Base-by-base conservation (phyloP, 306 rosid genomes). In the Castanea sativa region DNA sequence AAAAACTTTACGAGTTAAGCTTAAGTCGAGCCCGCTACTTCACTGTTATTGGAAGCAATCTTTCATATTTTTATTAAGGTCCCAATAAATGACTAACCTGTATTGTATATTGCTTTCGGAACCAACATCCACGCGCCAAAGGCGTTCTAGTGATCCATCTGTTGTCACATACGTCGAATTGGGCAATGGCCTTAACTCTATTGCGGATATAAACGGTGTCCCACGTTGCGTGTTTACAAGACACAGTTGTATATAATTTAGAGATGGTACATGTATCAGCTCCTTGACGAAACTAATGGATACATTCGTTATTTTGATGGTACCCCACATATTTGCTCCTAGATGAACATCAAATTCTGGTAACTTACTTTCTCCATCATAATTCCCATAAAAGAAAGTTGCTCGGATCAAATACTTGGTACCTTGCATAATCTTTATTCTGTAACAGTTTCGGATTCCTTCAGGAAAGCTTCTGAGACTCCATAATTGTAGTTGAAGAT, bases 371-470 rank as follows among this genome's bases (percentile, higher is more conserved):
- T 49, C 43, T 6, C 63, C 77, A 16, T 90, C 94, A 67, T 86
- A 88, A 35, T 86, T 86, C 18, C 89, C 94, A 65, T 88, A 86
- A 3, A 77, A 23, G 67, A 90, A 90, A 14, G 2, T 14, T 0
- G 89, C 78, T 65, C 83, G 3, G 68, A 90, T 83, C 33, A 88
- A 70, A 43, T 88, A 90, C 49, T 77, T 83, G 8, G 67, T 81
- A 6, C 82, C 81, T 3, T 20, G 60, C 2, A 73, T 73, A 18
- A 88, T 71, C 55, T 74, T 79, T 53, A 90, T 52, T 45, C n/a
- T 83, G 89, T 90, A 90, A 35, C 94, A 90, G 73, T 88, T 90
- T 41, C 91, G 78, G 38, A 21, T 67, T 15, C 94, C 91, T 33
- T n/a, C 78, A 6, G 94, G 94, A 55, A 90, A 90, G 72, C 88